Evolutionary conservation across 495 filamentous ascomycete species (phyloP), one percentile per base, ranked within the genome.

Genomic region (Penicillium verhagenii): DNA sequence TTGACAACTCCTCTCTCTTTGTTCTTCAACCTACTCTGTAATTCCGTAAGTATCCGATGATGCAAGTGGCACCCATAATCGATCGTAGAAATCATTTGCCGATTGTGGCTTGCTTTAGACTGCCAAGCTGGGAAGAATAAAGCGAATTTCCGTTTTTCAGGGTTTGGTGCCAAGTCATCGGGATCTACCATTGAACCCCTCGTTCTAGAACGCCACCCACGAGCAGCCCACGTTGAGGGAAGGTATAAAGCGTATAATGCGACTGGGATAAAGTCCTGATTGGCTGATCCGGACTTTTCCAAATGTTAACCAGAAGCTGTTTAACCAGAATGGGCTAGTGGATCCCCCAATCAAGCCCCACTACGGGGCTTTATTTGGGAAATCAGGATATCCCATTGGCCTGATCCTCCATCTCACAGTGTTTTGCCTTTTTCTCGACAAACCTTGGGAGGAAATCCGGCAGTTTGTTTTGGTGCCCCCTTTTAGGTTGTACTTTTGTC

Each of bases 1-100:
- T n/a, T n/a, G n/a, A n/a, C n/a, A n/a, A n/a, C n/a, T n/a, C n/a
- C n/a, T n/a, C n/a, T n/a, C n/a, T n/a, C n/a, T n/a, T n/a, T n/a
- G n/a, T n/a, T n/a, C n/a, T n/a, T n/a, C n/a, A n/a, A n/a, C n/a
- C n/a, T n/a, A n/a, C n/a, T 46, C 26, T 51, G 24, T 11, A 9
- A 2, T 13, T 39, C n/a, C n/a, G 23, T 16, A 35, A 11, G 2
- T n/a, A n/a, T 5, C 39, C 21, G 29, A 49, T 47, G 54, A 57
- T 57, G 54, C 54, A 52, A 31, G 48, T 57, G 54, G 48, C 54
- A 47, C 29, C 16, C 9, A 19, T 13, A n/a, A 50, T 39, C 39
- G 52, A 49, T 54, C 52, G 23, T 45, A 14, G 26, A 45, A 26
- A 14, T 45, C 39, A 28, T 26, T 11, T 45, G 42, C 42, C 42